These are phyloP conservation scores for Chaetomium cochliodes DNA, from an alignment of 495 filamentous ascomycete genomes.

Conservation along the genomic window DNA sequence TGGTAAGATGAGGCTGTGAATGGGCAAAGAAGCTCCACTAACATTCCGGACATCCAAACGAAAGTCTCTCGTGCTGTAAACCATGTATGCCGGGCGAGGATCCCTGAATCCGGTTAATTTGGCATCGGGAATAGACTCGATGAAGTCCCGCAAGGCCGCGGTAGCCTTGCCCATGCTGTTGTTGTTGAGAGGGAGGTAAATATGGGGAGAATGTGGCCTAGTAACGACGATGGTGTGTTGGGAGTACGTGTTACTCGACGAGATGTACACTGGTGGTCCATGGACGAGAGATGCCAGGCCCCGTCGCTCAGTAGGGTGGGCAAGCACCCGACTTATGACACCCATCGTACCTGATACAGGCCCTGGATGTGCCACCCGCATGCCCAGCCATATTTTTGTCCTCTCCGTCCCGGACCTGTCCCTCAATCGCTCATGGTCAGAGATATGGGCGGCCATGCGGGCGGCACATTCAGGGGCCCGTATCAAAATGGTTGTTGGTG, in stretches of 20 bases:
- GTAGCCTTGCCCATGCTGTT: neutral
- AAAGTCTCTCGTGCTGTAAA: neutral
- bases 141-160: neutral
- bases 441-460: neutral
- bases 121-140: neutral
- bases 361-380: too few species aligned
- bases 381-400: too few species aligned
- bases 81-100: neutral
- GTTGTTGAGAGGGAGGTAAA: neutral
- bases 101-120: neutral
- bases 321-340: neutral
- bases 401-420: too few species aligned
- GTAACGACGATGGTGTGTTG: neutral
- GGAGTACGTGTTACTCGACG: neutral
- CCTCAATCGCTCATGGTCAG: neutral
- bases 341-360: too few species aligned
- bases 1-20: neutral
- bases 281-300: constrained; percentile 1
- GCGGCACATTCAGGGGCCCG: neutral
- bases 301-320: neutral
- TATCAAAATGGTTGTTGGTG: neutral
- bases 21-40: neutral
- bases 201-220: neutral
- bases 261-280: neutral
- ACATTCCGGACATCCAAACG: constrained; percentile 1